Base-by-base conservation (phyloP, 352 stramenopile genomes). In the Pythium phragmitis region DNA sequence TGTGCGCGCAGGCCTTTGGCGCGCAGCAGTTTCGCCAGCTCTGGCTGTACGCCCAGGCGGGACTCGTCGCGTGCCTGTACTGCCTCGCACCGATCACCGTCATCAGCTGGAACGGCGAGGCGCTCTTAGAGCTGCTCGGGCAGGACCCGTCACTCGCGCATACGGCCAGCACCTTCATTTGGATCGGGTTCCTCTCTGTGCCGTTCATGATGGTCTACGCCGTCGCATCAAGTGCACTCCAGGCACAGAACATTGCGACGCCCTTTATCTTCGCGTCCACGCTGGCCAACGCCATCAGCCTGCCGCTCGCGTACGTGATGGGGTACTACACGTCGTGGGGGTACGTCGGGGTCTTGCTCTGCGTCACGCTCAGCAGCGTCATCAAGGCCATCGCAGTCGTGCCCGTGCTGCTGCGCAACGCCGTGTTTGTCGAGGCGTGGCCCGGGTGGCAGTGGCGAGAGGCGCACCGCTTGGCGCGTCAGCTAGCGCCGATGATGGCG, bases 1-100 rank as follows among this genome's bases (percentile, higher is more conserved):
- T 83, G 39, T 85, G 73, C 43, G 70, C 75, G 34, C 76, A 88
- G 50, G 64, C 73, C 8, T 81, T 65, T 23, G 79, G 76, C 14
- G 76, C 66, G 21, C 71, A 69, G 45, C 71, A 74, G 48, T 49
- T 52, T 1, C 42, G 42, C 2, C 74, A 88, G 55, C 36, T 88
- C 33, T 82, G 76, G 57, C 19, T 86, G 13, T 79, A 75, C 30
- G 66, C 60, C 0, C 79, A 88, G 56, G 69, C 76, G 0, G 79
- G 76, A 0, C 17, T 80, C 13, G 4, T 85, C 16, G 36, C 72
- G 2, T 73, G 63, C 36, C 16, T 59, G 4, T 58, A 71, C 53
- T 67, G 58, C 36, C 28, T 73, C 2, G 57, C 66, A 4, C 23
- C 63, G 5, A 42, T 78, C 13, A 36, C 23, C 0, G 2, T 65